Evolutionary conservation across 306 rosid genomes (phyloP), one percentile per base, ranked within the genome.

Genomic region (Prunus persica): DNA sequence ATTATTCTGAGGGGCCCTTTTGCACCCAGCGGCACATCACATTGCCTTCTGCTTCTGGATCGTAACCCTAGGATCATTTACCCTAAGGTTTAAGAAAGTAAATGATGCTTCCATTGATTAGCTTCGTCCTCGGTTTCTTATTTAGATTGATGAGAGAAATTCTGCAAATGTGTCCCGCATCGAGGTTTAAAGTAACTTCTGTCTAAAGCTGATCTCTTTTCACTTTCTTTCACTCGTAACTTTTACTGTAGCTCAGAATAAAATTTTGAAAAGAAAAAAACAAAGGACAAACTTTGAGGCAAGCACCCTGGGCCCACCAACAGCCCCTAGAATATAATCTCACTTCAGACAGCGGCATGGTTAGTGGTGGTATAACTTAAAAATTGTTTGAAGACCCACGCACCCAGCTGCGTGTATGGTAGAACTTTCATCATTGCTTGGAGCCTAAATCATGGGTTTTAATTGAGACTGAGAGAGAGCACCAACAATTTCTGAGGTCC

Each of bases 1-100:
- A 38, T 38, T 38, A 38, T 38, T 65, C 24, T 55, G 27, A 84
- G 82, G 83, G 85, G 20, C 81, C 88, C 84, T 67, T 77, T 58
- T 38, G 47, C 74, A 56, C 67, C 65, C 60, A 70, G 10, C 28
- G 30, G n/a, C 18, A 8, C 11, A 52, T 1, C 18, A 8, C 22
- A 52, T 6, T 74, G 28, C 20, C 27, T 18, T 57, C 19, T 15
- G 57, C 67, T 43, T 66, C 16, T n/a, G 6, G 13, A 67, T 38
- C 68, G 9, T 41, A 73, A 38, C 43, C 43, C 43, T 38, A 38
- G 43, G 9, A 38, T 34, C 41, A 34, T 5, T 5, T 34, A 34
- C 41, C 41, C 41, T 1, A 34, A 5, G 41, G 41, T 38, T 38
- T 7, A 7, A 38, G 43, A 38, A 38, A 38, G 43, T 38, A 38